Evolutionary conservation across 768 basidiomycete genomes (phyloP), one percentile per base, ranked within the genome.

Genomic region (Boletus patriciae): DNA sequence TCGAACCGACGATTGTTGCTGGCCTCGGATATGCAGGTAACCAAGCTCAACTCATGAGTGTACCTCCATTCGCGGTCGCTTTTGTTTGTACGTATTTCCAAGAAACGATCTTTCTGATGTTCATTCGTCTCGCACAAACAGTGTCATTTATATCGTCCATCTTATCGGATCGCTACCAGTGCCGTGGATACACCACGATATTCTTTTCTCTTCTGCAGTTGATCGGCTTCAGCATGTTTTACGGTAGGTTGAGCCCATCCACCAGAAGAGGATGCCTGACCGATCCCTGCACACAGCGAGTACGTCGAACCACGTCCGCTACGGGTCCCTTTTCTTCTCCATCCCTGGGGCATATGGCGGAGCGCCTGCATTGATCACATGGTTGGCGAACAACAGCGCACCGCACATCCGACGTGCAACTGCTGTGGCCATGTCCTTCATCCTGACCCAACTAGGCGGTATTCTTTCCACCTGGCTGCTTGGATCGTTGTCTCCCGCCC

Each of bases 11-110:
- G 8, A 88, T 92, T 70, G 82, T 91, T 4, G 74, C 80, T 36
- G 74, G 77, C 11, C 77, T 88, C 3, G 86, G 85, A 31, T 86
- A 80, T 65, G 76, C 76, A 3, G 76, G 79, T 0, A 73, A 78
- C 29, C 67, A 74, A n/a, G 80, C 84, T 3, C 85, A 87, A 61
- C 73, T 89, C 1, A 83, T 85, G 77, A 84, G 80, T n/a, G 85
- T 86, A 1, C 77, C 77, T 25, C 48, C 48, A 18, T 50, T 38
- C 12, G 48, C 37, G 10, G 36, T 27, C 11, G 23, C 21, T 15
- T 50, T 38, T 25, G 33, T 40, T 42, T 5, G 79, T 77, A 62
- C 73, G 86, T 87, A 3, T 76, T n/a, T 36, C 23, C 23, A 19
- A 61, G 25, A 25, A 25, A 25, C 41, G 6, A 31, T 31, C 9